Conservation (phyloP, 257 asterid species). For the Capsicum chinense region DNA sequence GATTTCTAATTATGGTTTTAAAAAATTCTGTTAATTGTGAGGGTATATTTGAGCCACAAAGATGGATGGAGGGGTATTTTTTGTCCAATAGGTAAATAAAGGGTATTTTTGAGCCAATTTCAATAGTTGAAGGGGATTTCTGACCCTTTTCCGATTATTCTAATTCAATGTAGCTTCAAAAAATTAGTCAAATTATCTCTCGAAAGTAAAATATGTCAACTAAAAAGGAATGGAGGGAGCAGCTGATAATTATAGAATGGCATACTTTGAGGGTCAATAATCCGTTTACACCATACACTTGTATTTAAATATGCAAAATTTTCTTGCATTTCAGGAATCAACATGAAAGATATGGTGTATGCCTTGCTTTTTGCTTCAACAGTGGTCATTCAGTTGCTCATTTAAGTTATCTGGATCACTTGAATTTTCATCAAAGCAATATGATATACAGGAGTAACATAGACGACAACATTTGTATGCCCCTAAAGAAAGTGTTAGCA, state of each 20-base stretch:
- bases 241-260: not conserved
- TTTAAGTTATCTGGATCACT: constrained; percentile 10
- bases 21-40: no score
- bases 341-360: constrained; percentile 5
- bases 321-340: constrained; percentile 23
- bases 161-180: no score
- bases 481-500: not conserved
- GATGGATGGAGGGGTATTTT: no score
- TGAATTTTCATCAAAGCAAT: constrained; percentile 8
- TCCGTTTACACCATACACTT: not conserved
- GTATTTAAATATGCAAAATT: not conserved
- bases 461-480: not conserved
- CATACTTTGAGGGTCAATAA: not conserved
- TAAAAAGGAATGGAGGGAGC: no score
- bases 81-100: no score
- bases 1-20: no score
- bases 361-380: constrained; percentile 19
- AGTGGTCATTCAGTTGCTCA: constrained; percentile 5
- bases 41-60: no score
- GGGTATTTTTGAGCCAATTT: no score
- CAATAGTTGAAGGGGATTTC: no score
- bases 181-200: no score
- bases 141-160: no score
- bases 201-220: no score
- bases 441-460: not conserved